Percentiles rank a stretch among this genome's conserved stretches.
Evolutionary conservation across 2,329 filamentous ascomycete genomes (phyloP).

Genomic region (Neonectria faginata): DNA sequence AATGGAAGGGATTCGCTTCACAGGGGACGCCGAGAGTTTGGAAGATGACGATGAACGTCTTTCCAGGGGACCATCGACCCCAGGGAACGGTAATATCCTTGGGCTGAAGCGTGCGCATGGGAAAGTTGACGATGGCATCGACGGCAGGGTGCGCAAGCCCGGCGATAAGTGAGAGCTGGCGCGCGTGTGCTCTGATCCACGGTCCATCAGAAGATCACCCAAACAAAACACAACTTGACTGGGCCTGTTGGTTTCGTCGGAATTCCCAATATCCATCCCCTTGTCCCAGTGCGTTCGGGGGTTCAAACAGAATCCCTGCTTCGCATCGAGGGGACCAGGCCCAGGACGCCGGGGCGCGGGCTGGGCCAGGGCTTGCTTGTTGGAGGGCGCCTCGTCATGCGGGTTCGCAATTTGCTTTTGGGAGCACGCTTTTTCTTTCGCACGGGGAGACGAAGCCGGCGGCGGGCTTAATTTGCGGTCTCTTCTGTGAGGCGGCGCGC

Average conservation of each 20-base stretch:
- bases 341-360: constrained; percentile 21
- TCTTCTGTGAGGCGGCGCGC: constrained; percentile 15
- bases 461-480: constrained; percentile 24
- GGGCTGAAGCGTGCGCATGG: constrained; percentile 44
- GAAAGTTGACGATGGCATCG: constrained; percentile 21
- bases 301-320: constrained; percentile 16
- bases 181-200: constrained; percentile 1
- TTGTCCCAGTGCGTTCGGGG: constrained; percentile 18
- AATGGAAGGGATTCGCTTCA: constrained; percentile 19
- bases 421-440: constrained; percentile 16
- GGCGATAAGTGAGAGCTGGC: constrained; percentile 18
- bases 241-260: constrained; percentile 20
- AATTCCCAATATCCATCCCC: constrained; percentile 17
- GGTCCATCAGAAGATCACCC: not conserved
- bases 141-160: constrained; percentile 16
- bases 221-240: constrained; percentile 13
- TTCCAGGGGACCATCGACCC: constrained; percentile 29
- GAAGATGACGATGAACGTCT: constrained; percentile 25
- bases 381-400: constrained; percentile 33
- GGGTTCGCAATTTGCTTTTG: constrained; percentile 40
- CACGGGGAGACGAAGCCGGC: constrained; percentile 14
- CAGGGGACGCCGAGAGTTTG: constrained; percentile 4
- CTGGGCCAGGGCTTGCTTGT: constrained; percentile 12
- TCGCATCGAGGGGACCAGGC: constrained; percentile 26
- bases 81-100: constrained; percentile 39